Evolutionary conservation across 1,284 basidiomycete genomes (phyloP).

Genomic region (Takashimella tepidaria): DNA sequence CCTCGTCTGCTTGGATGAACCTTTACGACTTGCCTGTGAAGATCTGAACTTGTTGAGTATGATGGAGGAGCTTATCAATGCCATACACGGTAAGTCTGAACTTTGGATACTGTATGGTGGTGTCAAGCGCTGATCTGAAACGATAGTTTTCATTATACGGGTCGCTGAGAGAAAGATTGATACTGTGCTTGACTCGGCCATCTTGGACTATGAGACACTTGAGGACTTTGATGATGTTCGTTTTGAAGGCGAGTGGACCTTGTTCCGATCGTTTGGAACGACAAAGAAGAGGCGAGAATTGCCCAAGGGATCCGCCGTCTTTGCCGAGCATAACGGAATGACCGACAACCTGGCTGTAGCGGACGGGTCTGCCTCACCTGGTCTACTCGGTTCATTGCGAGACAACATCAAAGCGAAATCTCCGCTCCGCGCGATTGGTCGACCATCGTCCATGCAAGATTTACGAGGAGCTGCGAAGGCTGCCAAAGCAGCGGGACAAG

Average conservation of each 20-base stretch:
- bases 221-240: constrained; percentile 75
- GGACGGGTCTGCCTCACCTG: background rate
- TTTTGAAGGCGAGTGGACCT: constrained; percentile 95
- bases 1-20: constrained; percentile 76
- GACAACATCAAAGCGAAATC: constrained; percentile 11
- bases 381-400: constrained; percentile 14
- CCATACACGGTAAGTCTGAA: constrained; percentile 68
- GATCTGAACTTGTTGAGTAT: constrained; percentile 60
- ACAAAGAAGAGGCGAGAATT: constrained; percentile 57
- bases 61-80: constrained; percentile 74
- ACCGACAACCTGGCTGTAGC: background rate
- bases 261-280: constrained; percentile 64
- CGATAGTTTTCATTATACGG: constrained; percentile 85
- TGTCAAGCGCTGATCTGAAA: constrained; percentile 1
- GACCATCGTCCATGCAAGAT: constrained; percentile 29
- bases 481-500: constrained; percentile 15
- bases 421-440: constrained; percentile 13
- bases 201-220: constrained; percentile 78
- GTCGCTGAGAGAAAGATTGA: constrained; percentile 86
- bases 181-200: constrained; percentile 69
- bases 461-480: constrained; percentile 13
- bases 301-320: constrained; percentile 43
- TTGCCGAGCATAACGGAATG: constrained; percentile 21
- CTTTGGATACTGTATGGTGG: too few relatives aligned
- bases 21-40: constrained; percentile 68